Conservation (phyloP, 2,329 filamentous ascomycete genomes). For the Hortaea sp. region DNA sequence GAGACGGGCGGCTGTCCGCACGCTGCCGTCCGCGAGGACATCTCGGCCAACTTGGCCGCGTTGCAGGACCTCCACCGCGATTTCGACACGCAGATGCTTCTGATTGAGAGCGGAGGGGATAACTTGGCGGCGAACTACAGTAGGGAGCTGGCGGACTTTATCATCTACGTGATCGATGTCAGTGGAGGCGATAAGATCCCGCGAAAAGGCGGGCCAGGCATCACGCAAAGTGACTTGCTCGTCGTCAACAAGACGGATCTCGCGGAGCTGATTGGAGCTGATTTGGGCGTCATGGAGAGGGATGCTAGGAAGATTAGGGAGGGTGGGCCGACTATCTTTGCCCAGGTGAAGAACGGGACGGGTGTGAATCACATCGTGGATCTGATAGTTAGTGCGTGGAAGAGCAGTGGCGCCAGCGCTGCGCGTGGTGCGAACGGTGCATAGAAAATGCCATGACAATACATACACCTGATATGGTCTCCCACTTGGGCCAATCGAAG, state of each 20-base stretch:
- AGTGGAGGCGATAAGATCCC: constrained; percentile 94
- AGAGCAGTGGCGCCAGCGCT: constrained; percentile 64
- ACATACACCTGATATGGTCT: too few species aligned
- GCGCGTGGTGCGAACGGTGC: constrained; percentile 1
- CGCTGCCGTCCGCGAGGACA: constrained; percentile 94
- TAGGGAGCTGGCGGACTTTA: constrained; percentile 89
- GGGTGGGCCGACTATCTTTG: constrained; percentile 89
- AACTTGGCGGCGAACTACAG: constrained; percentile 97
- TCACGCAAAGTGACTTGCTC: constrained; percentile 88
- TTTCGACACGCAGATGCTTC: constrained; percentile 71
- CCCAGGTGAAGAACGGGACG: constrained; percentile 88
- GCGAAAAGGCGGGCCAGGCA: constrained; percentile 88
- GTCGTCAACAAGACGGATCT: constrained; percentile 97
- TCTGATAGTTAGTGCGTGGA: constrained; percentile 86
- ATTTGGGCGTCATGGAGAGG: constrained; percentile 85
- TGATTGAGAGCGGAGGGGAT: constrained; percentile 93
- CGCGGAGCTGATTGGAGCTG: constrained; percentile 80
- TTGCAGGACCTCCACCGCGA: constrained; percentile 77
- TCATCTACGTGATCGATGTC: constrained; percentile 98
- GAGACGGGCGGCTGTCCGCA: constrained; percentile 97
- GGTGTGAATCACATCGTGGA: constrained; percentile 80
- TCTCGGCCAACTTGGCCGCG: constrained; percentile 83
- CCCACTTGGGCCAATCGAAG: too few species aligned
- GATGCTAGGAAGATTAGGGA: constrained; percentile 92
- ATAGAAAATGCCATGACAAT: too few species aligned